Base-by-base conservation (phyloP, 495 filamentous ascomycete genomes). In the Penicillium cinerascens region DNA sequence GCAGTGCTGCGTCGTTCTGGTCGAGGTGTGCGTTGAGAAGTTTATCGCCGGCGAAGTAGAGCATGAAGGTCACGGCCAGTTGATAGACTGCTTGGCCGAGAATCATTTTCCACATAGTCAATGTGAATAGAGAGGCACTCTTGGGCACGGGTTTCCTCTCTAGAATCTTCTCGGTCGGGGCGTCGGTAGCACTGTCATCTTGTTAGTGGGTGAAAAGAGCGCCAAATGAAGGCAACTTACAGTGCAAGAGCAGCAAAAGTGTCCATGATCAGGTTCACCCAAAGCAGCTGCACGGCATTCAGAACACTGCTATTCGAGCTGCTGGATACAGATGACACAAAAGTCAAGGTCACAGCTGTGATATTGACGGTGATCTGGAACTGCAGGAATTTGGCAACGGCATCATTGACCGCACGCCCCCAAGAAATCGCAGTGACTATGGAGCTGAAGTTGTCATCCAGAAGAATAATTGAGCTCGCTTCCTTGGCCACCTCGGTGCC, bases 61-160 rank as follows among this genome's bases (percentile, higher is more conserved):
- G 77, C 53, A 89, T 70, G 56, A 93, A 87, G 0, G 88, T 93
- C 40, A 91, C 78, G 20, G 75, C 76, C 3, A 95, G 80, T 64
- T 95, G 89, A 64, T 89, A 95, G 29, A 92, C 72, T 4, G 90
- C 85, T 61, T 95, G 88, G 20, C 89, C 89, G 27, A 92, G 76
- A 51, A 95, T 93, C 90, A 95, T 95, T 70, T 95, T 95, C 90
- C 90, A 95, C 90, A 95, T 95, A 26, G 84, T 91, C 21, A 85
- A 70, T 4, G 88, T 89, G 63, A 95, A 87, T 18, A 95, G 82
- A 5, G 84, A 79, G 29, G 87, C 82, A 13, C 78, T 82, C 66
- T 88, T 91, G n/a, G 82, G 83, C 16, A 88, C 84, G n/a, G 90
- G 90, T 66, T 90, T 89, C 38, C 90, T 84, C 54, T 95, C 74